A percentile compares a stretch with the other conserved stretches of the same genome.
These are phyloP conservation scores for Carallia brachiata DNA, from an alignment of 345 rosid species.

Conservation along the genomic window DNA sequence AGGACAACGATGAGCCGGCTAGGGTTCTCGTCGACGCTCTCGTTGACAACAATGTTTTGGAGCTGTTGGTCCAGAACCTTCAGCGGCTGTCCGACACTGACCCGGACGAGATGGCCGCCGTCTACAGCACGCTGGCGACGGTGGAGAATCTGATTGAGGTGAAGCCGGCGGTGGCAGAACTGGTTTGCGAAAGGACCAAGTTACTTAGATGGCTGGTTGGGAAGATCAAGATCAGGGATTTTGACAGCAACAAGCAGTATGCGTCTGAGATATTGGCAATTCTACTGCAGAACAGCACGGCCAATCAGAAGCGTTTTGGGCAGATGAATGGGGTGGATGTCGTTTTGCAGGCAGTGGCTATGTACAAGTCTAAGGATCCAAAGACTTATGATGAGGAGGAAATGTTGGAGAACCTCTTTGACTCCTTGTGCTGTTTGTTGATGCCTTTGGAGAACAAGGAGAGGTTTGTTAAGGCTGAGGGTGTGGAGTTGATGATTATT, in stretches of 20 bases:
- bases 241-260: constrained; percentile 86
- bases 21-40: constrained; percentile 62
- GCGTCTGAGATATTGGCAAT: constrained; percentile 94
- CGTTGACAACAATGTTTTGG: constrained; percentile 80
- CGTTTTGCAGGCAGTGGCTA: constrained; percentile 83
- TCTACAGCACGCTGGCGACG: constrained; percentile 69
- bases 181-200: constrained; percentile 88
- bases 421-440: constrained; percentile 80
- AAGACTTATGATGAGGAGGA: constrained; percentile 90
- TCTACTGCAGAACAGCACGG: constrained; percentile 72
- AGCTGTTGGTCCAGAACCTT: constrained; percentile 86
- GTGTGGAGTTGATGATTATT: constrained; percentile 96
- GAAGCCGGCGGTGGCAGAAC: constrained; percentile 80
- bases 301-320: constrained; percentile 84
- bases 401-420: constrained; percentile 93
- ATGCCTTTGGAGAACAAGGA: constrained; percentile 99
- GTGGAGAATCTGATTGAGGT: constrained; percentile 93
- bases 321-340: constrained; percentile 98
- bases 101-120: constrained; percentile 75
- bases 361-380: constrained; percentile 92
- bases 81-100: constrained; percentile 76
- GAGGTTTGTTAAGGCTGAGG: constrained; percentile 92
- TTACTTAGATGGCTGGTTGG: constrained; percentile 70
- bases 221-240: constrained; percentile 81
- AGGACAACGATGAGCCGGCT: constrained; percentile 88